Base-by-base conservation (phyloP, 2,329 filamentous ascomycete genomes). In the Hysterium pulicare region DNA sequence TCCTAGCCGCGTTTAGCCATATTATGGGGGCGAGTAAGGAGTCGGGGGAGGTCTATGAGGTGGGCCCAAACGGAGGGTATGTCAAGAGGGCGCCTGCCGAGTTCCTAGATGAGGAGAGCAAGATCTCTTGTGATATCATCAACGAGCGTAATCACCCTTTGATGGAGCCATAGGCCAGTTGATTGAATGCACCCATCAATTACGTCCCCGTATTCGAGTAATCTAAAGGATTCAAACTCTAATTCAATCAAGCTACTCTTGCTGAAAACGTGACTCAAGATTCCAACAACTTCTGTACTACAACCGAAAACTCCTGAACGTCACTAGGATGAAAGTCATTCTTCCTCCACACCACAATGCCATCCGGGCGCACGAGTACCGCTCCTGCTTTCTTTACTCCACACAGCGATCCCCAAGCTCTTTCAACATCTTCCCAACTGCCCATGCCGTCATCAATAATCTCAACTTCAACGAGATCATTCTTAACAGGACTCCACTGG, bases 331-430 rank as follows among this genome's bases (percentile, higher is more conserved):
- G 8, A 28, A 28, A 28, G 8, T 13, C 24, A 28, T 13, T 28
- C 24, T 28, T 28, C 24, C 24, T 28, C 24, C 50, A 66, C 5
- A 51, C 52, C 22, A 64, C 55, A 34, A 65, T 62, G 10, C 57
- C 55, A 46, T 66, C 62, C 7, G 61, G 59, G 21, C 62, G 46
- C 9, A 62, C 58, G 8, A 66, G 51, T 1, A 64, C 49, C 20
- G 56, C 61, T 3, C 57, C 61, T 16, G 45, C 32, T 2, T 30
- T 17, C 15, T 34, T 34, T 1, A 58, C 45, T 7, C 50, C 54
- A 6, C 45, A 45, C 3, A 23, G 21, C 7, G 34, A 40, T 22
- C 22, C 20, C 54, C 55, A 61, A 22, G 37, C 37, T 1, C 42
- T 46, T 28, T 47, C 49, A n/a, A 49, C 30, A 30, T 56, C 53